phyloP scores from a whole-genome alignment of 495 filamentous ascomycete genomes.

The Aspergillus sclerotioniger region DNA sequence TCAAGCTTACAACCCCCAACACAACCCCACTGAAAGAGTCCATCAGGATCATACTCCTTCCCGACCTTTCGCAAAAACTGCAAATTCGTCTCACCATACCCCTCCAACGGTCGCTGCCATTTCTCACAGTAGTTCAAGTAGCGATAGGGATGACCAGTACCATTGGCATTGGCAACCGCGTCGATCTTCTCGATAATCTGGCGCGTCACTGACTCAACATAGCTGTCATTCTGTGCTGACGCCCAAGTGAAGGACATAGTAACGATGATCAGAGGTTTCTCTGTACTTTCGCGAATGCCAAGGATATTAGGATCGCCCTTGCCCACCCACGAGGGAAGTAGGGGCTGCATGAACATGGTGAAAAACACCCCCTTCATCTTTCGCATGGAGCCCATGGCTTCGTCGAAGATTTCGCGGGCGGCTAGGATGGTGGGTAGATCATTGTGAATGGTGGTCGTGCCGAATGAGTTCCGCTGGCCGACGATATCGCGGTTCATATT shows the following conservation, averaged over 20 bases:
- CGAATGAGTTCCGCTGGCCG: conserved; percentile 1
- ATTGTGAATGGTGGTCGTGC: conserved; percentile 7
- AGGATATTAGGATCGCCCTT: not conserved
- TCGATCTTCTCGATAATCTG: not conserved
- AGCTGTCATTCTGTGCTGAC: not conserved
- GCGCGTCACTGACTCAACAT: not conserved
- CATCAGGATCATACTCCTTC: conserved; percentile 7
- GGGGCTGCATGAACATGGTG: conserved; percentile 2
- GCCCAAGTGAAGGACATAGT: not conserved
- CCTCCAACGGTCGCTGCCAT: conserved; percentile 8
- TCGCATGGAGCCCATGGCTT: not conserved
- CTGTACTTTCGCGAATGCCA: not conserved
- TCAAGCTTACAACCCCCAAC: conserved; percentile 4
- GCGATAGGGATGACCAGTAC: not conserved
- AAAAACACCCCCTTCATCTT: not conserved
- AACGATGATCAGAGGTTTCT: conserved; percentile 1
- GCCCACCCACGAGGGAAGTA: not conserved
- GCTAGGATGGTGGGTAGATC: not conserved
- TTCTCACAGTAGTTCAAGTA: conserved; percentile 9
- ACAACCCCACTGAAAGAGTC: conserved; percentile 3
- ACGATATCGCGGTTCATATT: not conserved
- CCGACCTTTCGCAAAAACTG: not conserved
- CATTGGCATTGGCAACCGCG: not conserved
- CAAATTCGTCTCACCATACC: conserved; percentile 3
- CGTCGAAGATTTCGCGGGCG: not conserved